Evolutionary conservation across 2,329 filamentous ascomycete genomes (phyloP).

Genomic region (Fusarium sp.): DNA sequence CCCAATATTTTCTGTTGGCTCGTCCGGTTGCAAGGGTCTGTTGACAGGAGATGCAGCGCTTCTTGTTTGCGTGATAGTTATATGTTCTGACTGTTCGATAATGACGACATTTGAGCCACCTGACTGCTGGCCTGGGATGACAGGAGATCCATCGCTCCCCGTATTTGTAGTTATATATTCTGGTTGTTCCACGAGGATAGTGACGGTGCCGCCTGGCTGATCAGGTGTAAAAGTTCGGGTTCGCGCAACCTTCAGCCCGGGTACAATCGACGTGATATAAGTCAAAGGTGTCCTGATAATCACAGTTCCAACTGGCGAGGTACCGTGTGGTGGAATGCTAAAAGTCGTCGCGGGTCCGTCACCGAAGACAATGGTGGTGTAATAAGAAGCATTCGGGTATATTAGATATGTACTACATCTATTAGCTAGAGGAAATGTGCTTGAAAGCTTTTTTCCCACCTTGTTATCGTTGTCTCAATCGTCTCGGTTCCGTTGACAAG

Average conservation of each 20-base stretch:
- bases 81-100: not conserved
- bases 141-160: not conserved
- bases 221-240: constrained; percentile 14
- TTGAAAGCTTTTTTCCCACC: not conserved
- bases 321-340: constrained; percentile 9
- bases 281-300: not conserved
- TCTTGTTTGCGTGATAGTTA: not conserved
- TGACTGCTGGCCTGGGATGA: not conserved
- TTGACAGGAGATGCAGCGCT: not conserved
- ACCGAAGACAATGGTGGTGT: not conserved
- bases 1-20: not conserved
- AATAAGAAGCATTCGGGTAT: constrained; percentile 3
- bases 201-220: not conserved
- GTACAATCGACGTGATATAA: constrained; percentile 9
- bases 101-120: too few species aligned
- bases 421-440: not conserved
- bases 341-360: constrained; percentile 4
- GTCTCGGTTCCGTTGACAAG: constrained; percentile 21
- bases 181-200: not conserved
- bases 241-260: not conserved
- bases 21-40: not conserved
- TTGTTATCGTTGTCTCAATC: constrained; percentile 14
- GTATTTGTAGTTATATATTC: not conserved
- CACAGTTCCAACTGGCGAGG: constrained; percentile 11
- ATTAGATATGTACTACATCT: not conserved